Evolutionary conservation across 73 alveolate species (phyloP).

Genomic region (Paramecium biaurelia): DNA sequence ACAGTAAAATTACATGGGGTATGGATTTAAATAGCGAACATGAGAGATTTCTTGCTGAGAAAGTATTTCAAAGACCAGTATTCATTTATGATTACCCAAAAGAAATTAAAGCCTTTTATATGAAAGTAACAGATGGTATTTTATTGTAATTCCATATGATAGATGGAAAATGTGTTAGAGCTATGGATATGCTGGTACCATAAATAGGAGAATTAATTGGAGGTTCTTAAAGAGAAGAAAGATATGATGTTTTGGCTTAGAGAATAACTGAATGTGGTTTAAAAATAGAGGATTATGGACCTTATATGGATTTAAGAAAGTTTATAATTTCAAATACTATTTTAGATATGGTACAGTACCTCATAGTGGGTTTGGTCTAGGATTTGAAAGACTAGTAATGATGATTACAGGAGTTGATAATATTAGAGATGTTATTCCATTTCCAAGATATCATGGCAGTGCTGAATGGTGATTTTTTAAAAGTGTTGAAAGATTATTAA

Average conservation of each 20-base stretch:
- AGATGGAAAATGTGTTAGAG: constrained; percentile 97
- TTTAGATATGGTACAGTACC: constrained; percentile 95
- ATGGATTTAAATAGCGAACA: constrained; percentile 81
- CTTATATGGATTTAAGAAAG: constrained; percentile 98
- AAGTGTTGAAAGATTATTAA: not conserved
- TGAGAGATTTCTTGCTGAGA: constrained; percentile 94
- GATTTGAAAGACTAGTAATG: constrained; percentile 98
- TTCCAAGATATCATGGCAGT: constrained; percentile 99
- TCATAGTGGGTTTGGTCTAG: constrained; percentile 99
- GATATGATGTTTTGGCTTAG: constrained; percentile 77
- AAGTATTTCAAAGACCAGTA: constrained; percentile 94
- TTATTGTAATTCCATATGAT: too few relatives aligned
- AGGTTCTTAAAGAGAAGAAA: constrained; percentile 99
- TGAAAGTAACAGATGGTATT: constrained; percentile 75
- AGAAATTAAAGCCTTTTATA: constrained; percentile 97
- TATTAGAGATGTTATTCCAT: constrained; percentile 99
- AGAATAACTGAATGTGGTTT: constrained; percentile 86
- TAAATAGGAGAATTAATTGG: constrained; percentile 99
- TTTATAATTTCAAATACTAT: not conserved
- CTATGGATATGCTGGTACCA: constrained; percentile 98
- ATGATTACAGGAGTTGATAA: constrained; percentile 98
- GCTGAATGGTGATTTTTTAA: constrained; percentile 86
- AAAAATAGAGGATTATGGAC: constrained; percentile 89
- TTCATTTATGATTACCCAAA: constrained; percentile 98
- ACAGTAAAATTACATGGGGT: constrained; percentile 3